A percentile compares a stretch with the other conserved stretches of the same genome.
These are phyloP conservation scores for Xylaria digitata DNA, from an alignment of 2,329 filamentous ascomycete species.

Conservation along the genomic window DNA sequence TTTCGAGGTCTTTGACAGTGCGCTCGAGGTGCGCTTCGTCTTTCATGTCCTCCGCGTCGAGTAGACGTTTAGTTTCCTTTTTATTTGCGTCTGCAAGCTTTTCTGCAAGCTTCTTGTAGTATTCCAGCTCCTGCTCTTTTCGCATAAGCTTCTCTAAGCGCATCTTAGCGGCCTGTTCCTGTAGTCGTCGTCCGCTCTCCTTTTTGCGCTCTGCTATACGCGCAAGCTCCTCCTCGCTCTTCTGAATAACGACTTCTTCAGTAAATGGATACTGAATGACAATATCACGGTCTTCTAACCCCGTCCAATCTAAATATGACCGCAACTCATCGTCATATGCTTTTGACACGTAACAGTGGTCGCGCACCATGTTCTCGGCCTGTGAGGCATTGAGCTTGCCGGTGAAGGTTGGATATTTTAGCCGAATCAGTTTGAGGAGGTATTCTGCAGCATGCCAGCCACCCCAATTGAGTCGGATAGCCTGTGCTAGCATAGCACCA, in stretches of 20 bases:
- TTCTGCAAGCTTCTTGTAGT: slow-evolving; percentile 85
- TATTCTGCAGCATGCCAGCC: slow-evolving; percentile 91
- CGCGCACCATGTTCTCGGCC: slow-evolving; percentile 84
- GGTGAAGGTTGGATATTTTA: slow-evolving; percentile 92
- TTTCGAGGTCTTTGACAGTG: slow-evolving; percentile 88
- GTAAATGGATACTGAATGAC: slow-evolving; percentile 94
- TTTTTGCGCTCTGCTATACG: slow-evolving; percentile 92
- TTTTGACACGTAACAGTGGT: slow-evolving; percentile 89
- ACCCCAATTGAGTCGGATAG: slow-evolving; percentile 93
- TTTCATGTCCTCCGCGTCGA: slow-evolving; percentile 92
- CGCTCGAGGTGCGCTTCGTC: slow-evolving; percentile 89
- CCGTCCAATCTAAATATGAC: slow-evolving; percentile 87
- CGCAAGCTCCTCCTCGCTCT: slow-evolving; percentile 93
- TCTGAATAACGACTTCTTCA: slow-evolving; percentile 89
- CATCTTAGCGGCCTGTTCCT: slow-evolving; percentile 98
- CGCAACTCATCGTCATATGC: slow-evolving; percentile 84
- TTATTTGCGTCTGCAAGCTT: slow-evolving; percentile 82
- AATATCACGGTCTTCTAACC: slow-evolving; percentile 87
- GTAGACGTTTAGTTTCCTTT: slow-evolving; percentile 86
- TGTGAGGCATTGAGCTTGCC: slow-evolving; percentile 88
- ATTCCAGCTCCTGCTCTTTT: slow-evolving; percentile 95
- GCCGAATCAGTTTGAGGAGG: slow-evolving; percentile 84
- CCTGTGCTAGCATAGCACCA: slow-evolving; percentile 85
- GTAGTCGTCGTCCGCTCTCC: slow-evolving; percentile 88
- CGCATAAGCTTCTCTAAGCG: slow-evolving; percentile 92